Percentiles rank a stretch among this genome's conserved stretches.
Conservation (phyloP, 23 red algal genomes). For the Gracilaria vermiculophylla region DNA sequence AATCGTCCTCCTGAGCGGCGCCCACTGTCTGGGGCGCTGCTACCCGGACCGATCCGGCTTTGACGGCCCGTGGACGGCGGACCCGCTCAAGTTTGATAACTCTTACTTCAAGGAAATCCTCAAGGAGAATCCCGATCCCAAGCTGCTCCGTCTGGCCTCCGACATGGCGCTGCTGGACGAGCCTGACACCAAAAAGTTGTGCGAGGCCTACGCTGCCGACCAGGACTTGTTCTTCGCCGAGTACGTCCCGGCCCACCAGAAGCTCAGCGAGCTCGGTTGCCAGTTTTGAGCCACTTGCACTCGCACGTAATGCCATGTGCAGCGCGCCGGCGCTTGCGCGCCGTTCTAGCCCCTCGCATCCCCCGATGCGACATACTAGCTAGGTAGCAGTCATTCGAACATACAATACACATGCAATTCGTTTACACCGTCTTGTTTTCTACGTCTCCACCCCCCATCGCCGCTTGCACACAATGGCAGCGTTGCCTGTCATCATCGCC, state of each 20-base stretch:
- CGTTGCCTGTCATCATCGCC: neutral
- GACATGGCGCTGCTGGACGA: conserved; percentile 88
- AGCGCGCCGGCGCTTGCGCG: too few relatives aligned
- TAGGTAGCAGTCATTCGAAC: too few relatives aligned
- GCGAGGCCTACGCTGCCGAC: conserved; percentile 79
- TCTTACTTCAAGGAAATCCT: conserved; percentile 81
- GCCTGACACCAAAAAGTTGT: conserved; percentile 51
- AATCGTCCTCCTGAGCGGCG: conserved; percentile 82
- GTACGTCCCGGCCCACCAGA: conserved; percentile 78
- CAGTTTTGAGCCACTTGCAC: neutral
- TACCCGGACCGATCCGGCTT: conserved; percentile 76
- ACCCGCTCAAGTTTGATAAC: conserved; percentile 87
- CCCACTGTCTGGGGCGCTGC: conserved; percentile 75
- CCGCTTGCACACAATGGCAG: too few relatives aligned
- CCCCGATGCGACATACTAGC: too few relatives aligned
- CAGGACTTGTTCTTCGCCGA: conserved; percentile 90
- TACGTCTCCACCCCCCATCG: neutral
- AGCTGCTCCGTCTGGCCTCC: conserved; percentile 70
- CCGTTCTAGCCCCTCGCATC: too few relatives aligned
- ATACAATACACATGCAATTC: too few relatives aligned
- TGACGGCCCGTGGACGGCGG: conserved; percentile 81
- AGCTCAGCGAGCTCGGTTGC: conserved; percentile 92
- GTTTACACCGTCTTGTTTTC: too few relatives aligned
- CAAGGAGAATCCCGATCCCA: conserved; percentile 76
- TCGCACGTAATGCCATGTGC: too few relatives aligned